Base-by-base conservation (phyloP, 257 asterid genomes). In the Ehretia macrophylla region DNA sequence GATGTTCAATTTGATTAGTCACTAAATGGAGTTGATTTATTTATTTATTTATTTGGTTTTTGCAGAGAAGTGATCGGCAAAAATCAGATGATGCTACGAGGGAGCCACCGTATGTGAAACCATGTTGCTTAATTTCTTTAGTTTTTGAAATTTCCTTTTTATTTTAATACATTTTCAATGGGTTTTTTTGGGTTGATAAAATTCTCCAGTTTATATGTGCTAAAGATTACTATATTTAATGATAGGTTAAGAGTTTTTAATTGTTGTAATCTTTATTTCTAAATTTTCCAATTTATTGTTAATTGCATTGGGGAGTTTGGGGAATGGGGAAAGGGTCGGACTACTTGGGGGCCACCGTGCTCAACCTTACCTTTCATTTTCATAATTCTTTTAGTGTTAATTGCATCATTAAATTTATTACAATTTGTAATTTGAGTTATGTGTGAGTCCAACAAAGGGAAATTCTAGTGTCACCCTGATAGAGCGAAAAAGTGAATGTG, bases 81-180 rank as follows among this genome's bases (percentile, higher is more conserved):
- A 90, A 81, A 61, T 72, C 83, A 8, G 95, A 90, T 35, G 97
- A 90, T n/a, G 53, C 83, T 32, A 62, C 58, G 58, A 60, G 87
- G 56, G 96, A 87, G 65, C 89, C 91, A 23, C 96, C 97, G 97
- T 90, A 73, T 65, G 97, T 81, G 39, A 32, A 52, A 17, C n/a
- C 45, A 10, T 65, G 63, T 63, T 16, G 44, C 60, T 14, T 23
- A 32, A 52, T 21, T 51, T 56, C 46, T 51, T 59, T 44, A 20
- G 49, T 46, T 38, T 38, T 14, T 46, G 12, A 20, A 13, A n/a
- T n/a, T n/a, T n/a, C 16, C 45, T 50, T 10, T 19, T 38, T 8
- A 20, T 38, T 17, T 50, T 40, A 14, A 23, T 51, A 63, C 4
- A 27, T 1, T 27, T 27, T n/a, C n/a, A n/a, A 27, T 27, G 35